Evolutionary conservation across 176 grass and related monocot species (phyloP).

Genomic region (Phoenix roebelenii): DNA sequence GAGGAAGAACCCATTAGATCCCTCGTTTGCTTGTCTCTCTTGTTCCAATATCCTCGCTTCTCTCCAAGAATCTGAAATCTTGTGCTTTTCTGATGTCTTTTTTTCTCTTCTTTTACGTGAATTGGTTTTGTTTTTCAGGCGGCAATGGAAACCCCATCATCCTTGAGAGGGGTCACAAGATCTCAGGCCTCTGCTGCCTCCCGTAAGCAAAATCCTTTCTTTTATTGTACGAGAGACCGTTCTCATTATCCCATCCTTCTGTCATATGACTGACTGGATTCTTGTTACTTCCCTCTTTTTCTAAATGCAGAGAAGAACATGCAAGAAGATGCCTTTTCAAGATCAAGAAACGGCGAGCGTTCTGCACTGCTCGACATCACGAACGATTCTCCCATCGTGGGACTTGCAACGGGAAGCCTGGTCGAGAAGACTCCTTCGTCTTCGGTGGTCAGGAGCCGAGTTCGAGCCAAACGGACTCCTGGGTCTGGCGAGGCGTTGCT

Average conservation of each 20-base stretch:
- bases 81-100: not conserved
- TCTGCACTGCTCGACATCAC: conserved; percentile 71
- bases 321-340: not conserved
- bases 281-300: not conserved
- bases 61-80: not conserved
- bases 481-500: conserved; percentile 78
- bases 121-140: not conserved
- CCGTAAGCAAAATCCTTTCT: conserved; percentile 11
- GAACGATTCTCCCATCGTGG: conserved; percentile 88
- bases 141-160: conserved; percentile 56
- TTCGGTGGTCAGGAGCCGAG: conserved; percentile 28
- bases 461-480: conserved; percentile 28
- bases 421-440: conserved; percentile 27
- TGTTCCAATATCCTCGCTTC: not conserved
- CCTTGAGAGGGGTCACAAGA: conserved; percentile 39
- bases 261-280: not conserved
- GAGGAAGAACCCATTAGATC: too few relatives aligned
- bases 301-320: conserved; percentile 22
- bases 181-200: conserved; percentile 28
- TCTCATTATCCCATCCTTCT: too few relatives aligned
- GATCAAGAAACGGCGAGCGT: conserved; percentile 28
- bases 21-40: too few relatives aligned
- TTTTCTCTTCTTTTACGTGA: not conserved
- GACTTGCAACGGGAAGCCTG: conserved; percentile 39
- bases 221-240: not conserved